phyloP scores from a whole-genome alignment of 106 monocot genomes.

The Gastrodia elata region DNA sequence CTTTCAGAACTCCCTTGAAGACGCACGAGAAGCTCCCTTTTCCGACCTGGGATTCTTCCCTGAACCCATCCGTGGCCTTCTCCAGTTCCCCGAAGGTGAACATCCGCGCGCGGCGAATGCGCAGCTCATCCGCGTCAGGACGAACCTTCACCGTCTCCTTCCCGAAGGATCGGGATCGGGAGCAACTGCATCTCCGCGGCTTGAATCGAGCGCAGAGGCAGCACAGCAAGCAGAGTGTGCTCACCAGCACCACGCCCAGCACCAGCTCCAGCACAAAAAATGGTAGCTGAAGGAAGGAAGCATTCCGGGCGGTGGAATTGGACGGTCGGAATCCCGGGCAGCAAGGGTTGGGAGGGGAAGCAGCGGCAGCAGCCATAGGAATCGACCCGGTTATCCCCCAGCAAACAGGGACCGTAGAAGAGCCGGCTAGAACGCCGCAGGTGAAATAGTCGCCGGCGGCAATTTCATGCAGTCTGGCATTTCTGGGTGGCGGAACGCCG shows the following conservation, averaged over 20 bases:
- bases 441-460: slow-evolving; percentile 94
- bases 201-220: slow-evolving; percentile 55
- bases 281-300: slow-evolving; percentile 45
- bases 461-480: slow-evolving; percentile 41
- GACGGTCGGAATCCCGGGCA: slow-evolving; percentile 49
- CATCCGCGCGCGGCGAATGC: slow-evolving; percentile 51
- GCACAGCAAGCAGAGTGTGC: slow-evolving; percentile 33
- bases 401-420: slow-evolving; percentile 47
- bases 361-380: slow-evolving; percentile 86
- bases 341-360: slow-evolving; percentile 60
- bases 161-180: slow-evolving; percentile 29
- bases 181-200: slow-evolving; percentile 40
- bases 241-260: slow-evolving; percentile 47
- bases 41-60: slow-evolving; percentile 77
- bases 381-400: slow-evolving; percentile 81
- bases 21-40: slow-evolving; percentile 97
- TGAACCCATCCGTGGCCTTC: slow-evolving; percentile 70
- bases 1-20: slow-evolving; percentile 76
- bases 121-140: slow-evolving; percentile 62
- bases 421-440: slow-evolving; percentile 58
- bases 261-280: slow-evolving; percentile 73
- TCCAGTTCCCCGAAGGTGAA: slow-evolving; percentile 94
- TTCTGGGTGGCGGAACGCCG: slow-evolving; percentile 51
- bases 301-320: slow-evolving; percentile 10
- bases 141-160: slow-evolving; percentile 44